Conservation (phyloP, 768 basidiomycete species). For the Rhizopogon roseolus region DNA sequence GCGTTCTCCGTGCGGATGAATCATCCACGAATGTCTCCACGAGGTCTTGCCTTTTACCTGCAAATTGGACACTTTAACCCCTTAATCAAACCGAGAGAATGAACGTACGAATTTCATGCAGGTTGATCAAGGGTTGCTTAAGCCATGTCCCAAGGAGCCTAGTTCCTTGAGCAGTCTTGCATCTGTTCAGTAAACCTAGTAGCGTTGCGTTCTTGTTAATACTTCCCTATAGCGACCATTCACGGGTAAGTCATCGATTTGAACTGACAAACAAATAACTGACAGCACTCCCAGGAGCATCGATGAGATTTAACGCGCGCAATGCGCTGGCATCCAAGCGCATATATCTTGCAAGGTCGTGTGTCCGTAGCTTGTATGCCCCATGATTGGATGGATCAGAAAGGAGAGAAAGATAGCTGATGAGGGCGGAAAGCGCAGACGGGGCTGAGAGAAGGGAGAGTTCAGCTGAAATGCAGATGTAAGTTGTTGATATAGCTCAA, state of each 20-base stretch:
- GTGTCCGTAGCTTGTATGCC: constrained; percentile 74
- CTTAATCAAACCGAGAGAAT: neutral
- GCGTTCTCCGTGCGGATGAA: constrained; percentile 56
- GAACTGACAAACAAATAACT: neutral
- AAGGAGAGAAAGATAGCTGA: constrained; percentile 77
- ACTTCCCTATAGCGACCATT: constrained; percentile 36
- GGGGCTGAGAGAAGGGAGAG: constrained; percentile 74
- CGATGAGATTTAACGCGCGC: constrained; percentile 81
- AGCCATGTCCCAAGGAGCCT: constrained; percentile 87
- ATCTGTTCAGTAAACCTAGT: constrained; percentile 87
- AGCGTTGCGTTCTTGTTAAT: constrained; percentile 81
- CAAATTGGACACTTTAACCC: neutral
- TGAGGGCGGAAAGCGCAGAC: constrained; percentile 73
- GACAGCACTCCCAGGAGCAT: constrained; percentile 42
- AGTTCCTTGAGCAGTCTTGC: constrained; percentile 94
- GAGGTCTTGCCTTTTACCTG: constrained; percentile 82
- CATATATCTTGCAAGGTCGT: constrained; percentile 95
- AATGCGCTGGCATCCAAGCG: constrained; percentile 93
- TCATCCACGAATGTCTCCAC: constrained; percentile 87
- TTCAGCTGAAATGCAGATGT: constrained; percentile 50
- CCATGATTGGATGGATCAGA: constrained; percentile 75
- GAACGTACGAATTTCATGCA: constrained; percentile 80
- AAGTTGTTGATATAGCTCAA: neutral
- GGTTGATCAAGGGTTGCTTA: constrained; percentile 91
- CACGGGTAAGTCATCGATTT: neutral